phyloP scores from a whole-genome alignment of 106 monocot species.

The Vanilla planifolia region DNA sequence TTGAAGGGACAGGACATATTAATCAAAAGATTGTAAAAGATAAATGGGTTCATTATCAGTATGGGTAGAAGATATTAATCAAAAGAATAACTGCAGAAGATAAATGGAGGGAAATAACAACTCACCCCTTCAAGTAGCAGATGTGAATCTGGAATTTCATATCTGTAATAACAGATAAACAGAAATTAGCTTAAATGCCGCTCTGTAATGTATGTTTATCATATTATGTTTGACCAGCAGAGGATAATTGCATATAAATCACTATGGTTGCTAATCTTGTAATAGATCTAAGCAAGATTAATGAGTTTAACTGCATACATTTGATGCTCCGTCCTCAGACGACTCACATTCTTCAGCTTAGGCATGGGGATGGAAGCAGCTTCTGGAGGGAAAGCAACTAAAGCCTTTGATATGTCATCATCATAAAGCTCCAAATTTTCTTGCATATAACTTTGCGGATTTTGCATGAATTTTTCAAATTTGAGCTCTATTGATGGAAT shows the following conservation, averaged over 20 bases:
- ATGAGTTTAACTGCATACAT: slow-evolving; percentile 16
- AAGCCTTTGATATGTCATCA: slow-evolving; percentile 16
- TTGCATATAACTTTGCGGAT: slow-evolving; percentile 10
- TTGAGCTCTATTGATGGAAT: slow-evolving; percentile 15
- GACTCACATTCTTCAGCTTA: slow-evolving; percentile 16
- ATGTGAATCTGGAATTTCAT: slow-evolving; percentile 10
- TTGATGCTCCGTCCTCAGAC: slow-evolving; percentile 16
- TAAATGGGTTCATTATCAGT: no score
- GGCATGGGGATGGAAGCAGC: slow-evolving; percentile 9
- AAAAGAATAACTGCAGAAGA: no score
- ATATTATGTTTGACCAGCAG: no score
- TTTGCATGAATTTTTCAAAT: neutral
- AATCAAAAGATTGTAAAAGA: no score
- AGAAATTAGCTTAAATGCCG: neutral
- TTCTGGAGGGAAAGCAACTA: slow-evolving; percentile 9
- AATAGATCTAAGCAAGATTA: no score
- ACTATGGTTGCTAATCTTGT: no score
- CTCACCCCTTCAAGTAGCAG: slow-evolving; percentile 8
- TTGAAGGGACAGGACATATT: no score
- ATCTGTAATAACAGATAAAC: neutral
- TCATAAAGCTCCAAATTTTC: slow-evolving; percentile 5
- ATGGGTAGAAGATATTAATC: no score
- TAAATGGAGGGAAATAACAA: neutral
- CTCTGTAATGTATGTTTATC: no score
- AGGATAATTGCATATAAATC: neutral